Evolutionary conservation across 345 rosid genomes (phyloP), one percentile per base, ranked within the genome.

Genomic region (Eucalyptus polybractea): DNA sequence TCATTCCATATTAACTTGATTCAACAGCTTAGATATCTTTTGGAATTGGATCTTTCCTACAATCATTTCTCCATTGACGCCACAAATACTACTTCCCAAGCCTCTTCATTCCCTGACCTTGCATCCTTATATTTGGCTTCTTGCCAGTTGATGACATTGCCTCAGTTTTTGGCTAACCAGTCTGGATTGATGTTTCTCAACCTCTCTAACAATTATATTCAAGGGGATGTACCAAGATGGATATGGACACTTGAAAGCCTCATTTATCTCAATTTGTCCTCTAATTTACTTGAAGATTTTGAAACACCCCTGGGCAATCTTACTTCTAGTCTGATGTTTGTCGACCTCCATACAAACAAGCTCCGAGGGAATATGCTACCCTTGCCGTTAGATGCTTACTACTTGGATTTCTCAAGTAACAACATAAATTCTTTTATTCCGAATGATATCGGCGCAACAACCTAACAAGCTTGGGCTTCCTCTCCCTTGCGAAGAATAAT

Each of bases 141-240:
- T 4, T 93, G 96, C 91, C 92, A 91, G 7, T 86, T 95, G n/a
- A 53, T 21, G 2, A 8, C 8, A 21, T 86, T 94, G 51, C 95
- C 97, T 6, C 89, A 90, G 2, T 88, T 90, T 31, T 76, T 95
- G 50, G 87, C 87, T 15, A 90, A 89, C 67, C 95, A 91, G 24
- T 27, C 89, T 40, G 49, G 1, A 5, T 21, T 95, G 10, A 0
- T 0, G 7, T 0, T 7, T n/a, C 88, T 95, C 7, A 94, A 95
- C 89, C 95, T 95, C 86, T 94, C 95, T 9, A 51, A 88, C 13
- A 95, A 95, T 88, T 88, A 86, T 42, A 95, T 95, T 37, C 22
- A 6, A 27, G 93, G 94, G 50, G 6, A 9, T 13, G 86, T 95
- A 29, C 96, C 95, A 9, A 29, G n/a, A 3, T 95, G 95, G 96